Base-by-base conservation (phyloP, 257 asterid species). In the Sherardia arvensis region DNA sequence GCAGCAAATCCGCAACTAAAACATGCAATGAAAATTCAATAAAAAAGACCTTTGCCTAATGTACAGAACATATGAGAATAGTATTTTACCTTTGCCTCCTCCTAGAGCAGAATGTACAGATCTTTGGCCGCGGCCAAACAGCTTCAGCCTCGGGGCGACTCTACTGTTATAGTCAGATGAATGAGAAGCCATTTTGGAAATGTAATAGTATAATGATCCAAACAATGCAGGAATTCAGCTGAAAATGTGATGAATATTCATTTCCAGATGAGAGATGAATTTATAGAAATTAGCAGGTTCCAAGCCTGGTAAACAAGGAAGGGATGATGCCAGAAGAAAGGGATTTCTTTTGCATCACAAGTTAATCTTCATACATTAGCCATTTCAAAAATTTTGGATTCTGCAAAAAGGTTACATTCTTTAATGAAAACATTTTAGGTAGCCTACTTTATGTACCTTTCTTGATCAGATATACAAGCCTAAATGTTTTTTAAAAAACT, bases 1-100 rank as follows among this genome's bases (percentile, higher is more conserved):
- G 62, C 73, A 83, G 20, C 70, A 83, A 66, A 68, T 86, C 83
- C 25, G 85, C 88, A 54, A 78, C 94, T 83, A 79, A 64, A 54
- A 69, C 57, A n/a, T 43, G 29, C 25, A 43, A n/a, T 20, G n/a
- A 15, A 17, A 38, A 21, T 7, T 18, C 1, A 9, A 1, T 62
- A 15, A 14, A 8, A 14, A 7, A 29, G 28, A 27, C 29, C 7
- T 8, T n/a, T 26, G 57, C n/a, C 15, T n/a, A 25, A 14, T 3
- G 9, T 36, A 27, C 22, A 17, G 18, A 15, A 40, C 57, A 62
- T 25, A 55, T 59, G 6, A n/a, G n/a, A 0, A 53, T 51, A 8
- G 20, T 43, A 20, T 20, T 6, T 49, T 77, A 81, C 91, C 84
- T 81, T 40, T 79, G 53, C 91, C 85, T 59, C 81, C 87, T 48